These are phyloP conservation scores for Fagopyrum homotropicum DNA, from an alignment of 148 eudicot genomes.

Conservation along the genomic window DNA sequence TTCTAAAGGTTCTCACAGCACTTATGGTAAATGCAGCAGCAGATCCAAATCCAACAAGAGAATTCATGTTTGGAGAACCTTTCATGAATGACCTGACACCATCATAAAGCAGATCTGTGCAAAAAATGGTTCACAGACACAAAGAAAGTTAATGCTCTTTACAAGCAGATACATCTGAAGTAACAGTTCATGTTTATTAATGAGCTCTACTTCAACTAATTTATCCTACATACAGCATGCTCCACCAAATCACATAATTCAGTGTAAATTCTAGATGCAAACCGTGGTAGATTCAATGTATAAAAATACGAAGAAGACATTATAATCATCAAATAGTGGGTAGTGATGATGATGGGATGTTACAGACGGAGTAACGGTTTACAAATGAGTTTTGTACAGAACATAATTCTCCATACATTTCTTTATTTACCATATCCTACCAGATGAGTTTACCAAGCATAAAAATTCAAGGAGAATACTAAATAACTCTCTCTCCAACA, in stretches of 20 bases:
- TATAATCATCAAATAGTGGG: no score
- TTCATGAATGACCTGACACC: conserved; percentile 64
- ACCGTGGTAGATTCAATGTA: background rate
- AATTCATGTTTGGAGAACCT: conserved; percentile 96
- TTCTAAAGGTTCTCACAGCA: conserved; percentile 38
- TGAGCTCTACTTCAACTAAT: background rate
- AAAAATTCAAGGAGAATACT: no score
- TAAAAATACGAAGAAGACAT: background rate
- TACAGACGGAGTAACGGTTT: background rate
- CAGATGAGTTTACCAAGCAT: no score
- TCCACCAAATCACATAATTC: no score
- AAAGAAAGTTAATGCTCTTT: background rate
- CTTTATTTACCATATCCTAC: background rate
- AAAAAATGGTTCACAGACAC: background rate
- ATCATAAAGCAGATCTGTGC: conserved; percentile 70
- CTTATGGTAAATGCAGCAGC: conserved; percentile 77
- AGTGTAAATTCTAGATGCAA: background rate
- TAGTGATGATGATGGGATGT: background rate
- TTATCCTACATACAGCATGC: no score
- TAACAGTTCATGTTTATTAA: background rate
- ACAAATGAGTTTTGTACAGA: background rate
- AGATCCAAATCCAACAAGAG: conserved; percentile 96
- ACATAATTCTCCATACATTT: background rate
- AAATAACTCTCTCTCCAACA: no score
- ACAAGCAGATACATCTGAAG: background rate